Conservation (phyloP, 129 eudicot species). For the Sambucus nigra region DNA sequence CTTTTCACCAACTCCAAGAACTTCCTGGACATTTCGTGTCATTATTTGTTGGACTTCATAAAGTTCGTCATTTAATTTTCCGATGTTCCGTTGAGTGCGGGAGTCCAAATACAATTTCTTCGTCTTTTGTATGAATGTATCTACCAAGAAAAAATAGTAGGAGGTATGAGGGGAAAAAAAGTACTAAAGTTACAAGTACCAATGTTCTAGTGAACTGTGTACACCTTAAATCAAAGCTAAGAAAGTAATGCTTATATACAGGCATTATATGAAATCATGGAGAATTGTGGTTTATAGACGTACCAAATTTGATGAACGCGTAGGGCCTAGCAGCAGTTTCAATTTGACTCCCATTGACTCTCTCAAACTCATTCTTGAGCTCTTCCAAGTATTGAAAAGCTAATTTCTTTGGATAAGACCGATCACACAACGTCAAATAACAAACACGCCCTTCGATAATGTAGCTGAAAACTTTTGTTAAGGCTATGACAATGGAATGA, state of each 20-base stretch:
- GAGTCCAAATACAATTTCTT: conserved; percentile 21
- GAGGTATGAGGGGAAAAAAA: neutral
- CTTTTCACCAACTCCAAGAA: conserved; percentile 30
- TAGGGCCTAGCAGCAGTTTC: conserved; percentile 30
- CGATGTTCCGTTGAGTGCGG: conserved; percentile 16
- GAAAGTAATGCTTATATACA: neutral
- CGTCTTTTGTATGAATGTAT: conserved; percentile 23
- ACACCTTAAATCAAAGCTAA: neutral
- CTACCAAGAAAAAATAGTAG: conserved; percentile 2
- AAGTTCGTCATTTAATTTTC: conserved; percentile 22
- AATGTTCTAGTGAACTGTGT: neutral
- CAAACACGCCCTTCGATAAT: conserved; percentile 23
- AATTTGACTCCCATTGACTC: conserved; percentile 22
- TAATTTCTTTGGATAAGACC: conserved; percentile 23
- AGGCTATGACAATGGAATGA: conserved; percentile 2
- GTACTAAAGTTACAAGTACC: neutral
- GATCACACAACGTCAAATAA: conserved; percentile 25
- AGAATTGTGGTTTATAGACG: neutral
- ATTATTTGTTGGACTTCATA: conserved; percentile 26
- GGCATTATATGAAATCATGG: too few relatives aligned
- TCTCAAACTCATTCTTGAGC: conserved; percentile 22
- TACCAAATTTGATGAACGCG: conserved; percentile 25
- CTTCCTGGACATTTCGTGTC: conserved; percentile 25
- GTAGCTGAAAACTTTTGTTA: conserved; percentile 11
- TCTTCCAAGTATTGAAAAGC: conserved; percentile 27